Evolutionary conservation across 805 yeast genomes (phyloP), one percentile per base, ranked within the genome.

Genomic region (Monosporozyma aquatica): DNA sequence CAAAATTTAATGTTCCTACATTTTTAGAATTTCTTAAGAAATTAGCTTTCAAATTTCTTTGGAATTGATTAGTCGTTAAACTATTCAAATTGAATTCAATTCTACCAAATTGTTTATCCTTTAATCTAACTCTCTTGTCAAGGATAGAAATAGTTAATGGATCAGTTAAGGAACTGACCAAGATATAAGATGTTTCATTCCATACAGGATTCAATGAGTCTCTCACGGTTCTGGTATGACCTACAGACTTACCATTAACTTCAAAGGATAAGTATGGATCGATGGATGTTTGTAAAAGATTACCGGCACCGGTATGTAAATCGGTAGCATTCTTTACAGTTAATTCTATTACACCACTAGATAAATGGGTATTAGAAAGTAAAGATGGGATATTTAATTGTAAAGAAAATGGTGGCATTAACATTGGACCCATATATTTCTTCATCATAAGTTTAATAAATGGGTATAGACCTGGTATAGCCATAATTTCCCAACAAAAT

Each of bases 321-420:
- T 74, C 76, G 48, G 68, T 71, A 15, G 95, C 96, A 35, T 74
- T 67, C 52, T 79, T 77, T 29, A 82, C 69, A 23, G 73, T 76
- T 34, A 92, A 62, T 35, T 80, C 81, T 48, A 92, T 65, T 25
- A 92, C 84, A 66, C 99, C 99, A 52, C 87, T 71, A 6, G 97
- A 82, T 28, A 90, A 76, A 55, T 80, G 80, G 36, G 90, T 80
- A 56, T 96, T 95, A 17, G 94, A 82, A 53, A 90, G 63, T 58
- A 92, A 68, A 66, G 87, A 96, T 58, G 94, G 95, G 37, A 92
- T 74, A 55, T 94, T 92, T 59, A 92, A 67, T 68, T 92, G 95
- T 71, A 89, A 84, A 3, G 96, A 87, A 49, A 92, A 80, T 11
- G 99, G 99, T 36, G 83, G 72, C 55, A 86, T 82, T 38, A 90